Conservation (phyloP, 192 early-diverging fungal genomes). For the Gonapodya prolifera region DNA sequence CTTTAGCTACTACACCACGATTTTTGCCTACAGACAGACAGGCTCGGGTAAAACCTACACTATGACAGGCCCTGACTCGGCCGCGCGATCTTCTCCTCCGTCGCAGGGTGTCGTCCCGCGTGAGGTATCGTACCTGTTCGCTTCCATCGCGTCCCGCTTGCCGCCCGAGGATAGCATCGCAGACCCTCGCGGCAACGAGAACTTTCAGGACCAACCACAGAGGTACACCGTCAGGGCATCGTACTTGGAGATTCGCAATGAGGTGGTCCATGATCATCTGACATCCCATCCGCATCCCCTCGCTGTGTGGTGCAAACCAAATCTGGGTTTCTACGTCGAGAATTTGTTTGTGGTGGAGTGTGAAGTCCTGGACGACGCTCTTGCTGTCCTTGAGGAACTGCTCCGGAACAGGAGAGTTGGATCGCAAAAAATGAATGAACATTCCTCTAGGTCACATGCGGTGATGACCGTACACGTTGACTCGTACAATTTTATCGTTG, state of each 20-base stretch:
- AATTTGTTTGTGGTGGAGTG: slow-evolving; percentile 37
- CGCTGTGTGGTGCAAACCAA: slow-evolving; percentile 50
- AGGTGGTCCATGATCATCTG: slow-evolving; percentile 41
- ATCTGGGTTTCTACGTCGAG: slow-evolving; percentile 60
- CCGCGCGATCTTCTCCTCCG: neutral
- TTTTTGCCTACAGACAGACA: slow-evolving; percentile 99
- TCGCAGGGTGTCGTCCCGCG: neutral
- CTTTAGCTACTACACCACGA: slow-evolving; percentile 98
- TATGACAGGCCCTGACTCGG: slow-evolving; percentile 37
- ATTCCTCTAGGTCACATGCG: slow-evolving; percentile 34
- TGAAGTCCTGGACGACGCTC: slow-evolving; percentile 27
- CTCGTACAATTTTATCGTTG: neutral
- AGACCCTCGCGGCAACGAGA: neutral
- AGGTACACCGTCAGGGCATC: slow-evolving; percentile 74
- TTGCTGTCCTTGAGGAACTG: slow-evolving; percentile 42
- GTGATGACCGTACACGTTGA: slow-evolving; percentile 40
- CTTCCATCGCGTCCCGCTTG: neutral
- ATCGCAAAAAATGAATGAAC: slow-evolving; percentile 40
- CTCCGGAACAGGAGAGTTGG: slow-evolving; percentile 37
- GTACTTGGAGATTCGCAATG: slow-evolving; percentile 53
- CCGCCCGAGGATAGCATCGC: neutral
- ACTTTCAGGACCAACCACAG: slow-evolving; percentile 53
- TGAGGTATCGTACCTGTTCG: neutral
- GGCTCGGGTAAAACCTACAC: slow-evolving; percentile 94
- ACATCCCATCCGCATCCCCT: slow-evolving; percentile 51